Evolutionary conservation across 1,284 basidiomycete species (phyloP).

Genomic region (Phellinidium pouzarii): DNA sequence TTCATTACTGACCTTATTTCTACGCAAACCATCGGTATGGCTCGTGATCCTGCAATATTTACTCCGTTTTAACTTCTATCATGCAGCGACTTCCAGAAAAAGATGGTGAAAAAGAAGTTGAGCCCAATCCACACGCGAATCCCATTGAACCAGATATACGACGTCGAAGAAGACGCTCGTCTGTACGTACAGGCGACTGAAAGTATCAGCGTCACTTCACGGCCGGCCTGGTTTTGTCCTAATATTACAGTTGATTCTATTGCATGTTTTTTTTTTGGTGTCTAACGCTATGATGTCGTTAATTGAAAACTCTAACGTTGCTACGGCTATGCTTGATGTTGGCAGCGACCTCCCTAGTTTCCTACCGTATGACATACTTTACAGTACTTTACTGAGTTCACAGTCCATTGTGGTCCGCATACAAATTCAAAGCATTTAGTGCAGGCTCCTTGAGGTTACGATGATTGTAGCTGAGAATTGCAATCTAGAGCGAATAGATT

Average conservation of each 20-base stretch:
- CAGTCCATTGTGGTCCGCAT: slow-evolving; percentile 35
- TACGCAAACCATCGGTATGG: slow-evolving; percentile 7
- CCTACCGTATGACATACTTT: no score
- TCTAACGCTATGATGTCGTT: no score
- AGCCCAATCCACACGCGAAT: not conserved
- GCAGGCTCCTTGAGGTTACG: slow-evolving; percentile 68
- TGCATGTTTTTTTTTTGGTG: no score
- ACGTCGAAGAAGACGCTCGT: slow-evolving; percentile 2
- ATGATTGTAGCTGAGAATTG: slow-evolving; percentile 73
- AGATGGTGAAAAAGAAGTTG: not conserved
- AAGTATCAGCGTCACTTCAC: not conserved
- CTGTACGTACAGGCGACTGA: not conserved
- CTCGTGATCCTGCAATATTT: not conserved
- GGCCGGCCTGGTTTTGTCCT: not conserved
- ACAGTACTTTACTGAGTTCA: no score
- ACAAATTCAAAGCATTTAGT: slow-evolving; percentile 67
- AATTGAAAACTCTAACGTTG: no score
- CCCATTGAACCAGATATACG: not conserved
- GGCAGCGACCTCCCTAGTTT: no score
- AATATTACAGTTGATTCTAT: no score
- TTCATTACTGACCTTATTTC: not conserved
- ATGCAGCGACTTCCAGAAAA: slow-evolving; percentile 1
- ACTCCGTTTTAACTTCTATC: not conserved
- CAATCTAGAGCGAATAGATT: slow-evolving; percentile 37
- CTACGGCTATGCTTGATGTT: no score